Evolutionary conservation across 805 yeast species (phyloP).

Genomic region (Ogataea trehalophila): DNA sequence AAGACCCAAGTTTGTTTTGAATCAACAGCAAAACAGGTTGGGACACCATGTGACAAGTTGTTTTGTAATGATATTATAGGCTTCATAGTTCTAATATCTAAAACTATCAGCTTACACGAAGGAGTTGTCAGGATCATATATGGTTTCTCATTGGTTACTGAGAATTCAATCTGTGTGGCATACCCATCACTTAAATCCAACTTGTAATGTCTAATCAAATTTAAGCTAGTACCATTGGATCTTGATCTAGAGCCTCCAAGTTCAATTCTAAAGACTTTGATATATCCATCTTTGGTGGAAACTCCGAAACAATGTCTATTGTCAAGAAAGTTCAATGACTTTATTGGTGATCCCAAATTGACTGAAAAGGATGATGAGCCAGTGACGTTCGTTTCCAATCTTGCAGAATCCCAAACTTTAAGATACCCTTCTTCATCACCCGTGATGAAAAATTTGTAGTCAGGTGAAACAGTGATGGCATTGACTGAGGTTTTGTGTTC

Average conservation of each 20-base stretch:
- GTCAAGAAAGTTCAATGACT: conserved; percentile 45
- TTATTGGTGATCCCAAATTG: conserved; percentile 46
- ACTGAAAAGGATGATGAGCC: conserved; percentile 44
- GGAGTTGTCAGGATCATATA: conserved; percentile 50
- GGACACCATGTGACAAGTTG: conserved; percentile 61
- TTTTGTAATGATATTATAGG: conserved; percentile 39
- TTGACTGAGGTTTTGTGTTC: conserved; percentile 61
- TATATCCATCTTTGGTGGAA: conserved; percentile 41
- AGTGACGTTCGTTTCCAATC: conserved; percentile 58
- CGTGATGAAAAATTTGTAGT: conserved; percentile 62
- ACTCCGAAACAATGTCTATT: conserved; percentile 57
- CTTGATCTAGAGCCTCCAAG: conserved; percentile 17
- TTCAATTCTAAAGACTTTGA: conserved; percentile 38
- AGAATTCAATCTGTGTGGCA: conserved; percentile 40
- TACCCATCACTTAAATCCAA: conserved; percentile 33
- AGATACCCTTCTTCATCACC: conserved; percentile 73
- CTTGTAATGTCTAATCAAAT: conserved; percentile 37
- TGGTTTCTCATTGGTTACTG: conserved; percentile 35
- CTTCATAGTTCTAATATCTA: conserved; percentile 58
- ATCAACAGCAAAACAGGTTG: conserved; percentile 56
- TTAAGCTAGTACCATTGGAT: conserved; percentile 18
- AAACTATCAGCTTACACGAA: conserved; percentile 41
- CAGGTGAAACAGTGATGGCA: conserved; percentile 53
- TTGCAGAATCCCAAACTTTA: conserved; percentile 71
- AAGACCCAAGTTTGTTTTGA: conserved; percentile 54